Evolutionary conservation across 306 rosid species (phyloP), one percentile per base, ranked within the genome.

Genomic region (Fragaria ananassa): DNA sequence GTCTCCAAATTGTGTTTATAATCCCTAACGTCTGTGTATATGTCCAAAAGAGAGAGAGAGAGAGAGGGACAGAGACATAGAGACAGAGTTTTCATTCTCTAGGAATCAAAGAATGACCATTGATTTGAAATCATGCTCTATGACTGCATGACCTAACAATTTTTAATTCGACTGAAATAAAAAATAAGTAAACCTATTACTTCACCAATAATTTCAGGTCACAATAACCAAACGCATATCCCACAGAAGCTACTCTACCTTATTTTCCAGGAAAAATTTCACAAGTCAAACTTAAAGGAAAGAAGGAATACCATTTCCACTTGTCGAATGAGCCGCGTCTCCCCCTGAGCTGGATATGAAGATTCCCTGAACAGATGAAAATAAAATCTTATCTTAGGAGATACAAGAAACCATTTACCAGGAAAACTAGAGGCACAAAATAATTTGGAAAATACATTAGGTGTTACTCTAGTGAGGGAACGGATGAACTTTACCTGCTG

Each of bases 311-410:
- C 98, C 98, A 89, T 94, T 94, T 87, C 98, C 98, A 80, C 97
- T 90, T 85, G 86, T 66, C 70, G 98, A 84, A 85, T 91, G 96
- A 56, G 98, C 82, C 81, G 91, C 96, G 62, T 94, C 98, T 65
- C 97, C 94, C 0, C 97, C 94, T 0, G 96, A 83, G 83, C 87
- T 89, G 80, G 98, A 91, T 86, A 94, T 94, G 90, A 94, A 94
- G 69, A 90, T 84, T 69, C 98, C 98, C 98, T 94, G 75, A 13
- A 51, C 19, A 37, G 73, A 19, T 41, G 23, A 71, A 46, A 60
- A 3, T 4, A 66, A 65, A 27, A 79, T 42, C 23, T 78, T 13
- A 68, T 42, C 23, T 78, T 8, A 68, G 35, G 45, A 77, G 45
- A 75, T 18, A 14, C 18, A 62, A 66, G n/a, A 68, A 65, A 14